Percentiles rank a stretch among this genome's conserved stretches.
Conservation (phyloP, 306 rosid species). For the Fragaria iinumae region DNA sequence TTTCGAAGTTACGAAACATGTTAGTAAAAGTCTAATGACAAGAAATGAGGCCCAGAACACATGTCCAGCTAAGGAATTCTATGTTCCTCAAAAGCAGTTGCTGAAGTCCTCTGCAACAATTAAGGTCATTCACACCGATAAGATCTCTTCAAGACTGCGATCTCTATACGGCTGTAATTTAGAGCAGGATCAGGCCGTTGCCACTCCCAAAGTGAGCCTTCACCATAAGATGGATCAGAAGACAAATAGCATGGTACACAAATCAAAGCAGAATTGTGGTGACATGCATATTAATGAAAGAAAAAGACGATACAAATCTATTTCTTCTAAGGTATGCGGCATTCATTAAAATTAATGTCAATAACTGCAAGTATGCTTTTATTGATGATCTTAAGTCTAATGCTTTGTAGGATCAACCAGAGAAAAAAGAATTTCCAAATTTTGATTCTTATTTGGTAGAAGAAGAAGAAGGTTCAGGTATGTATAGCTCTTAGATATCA, state of each 20-base stretch:
- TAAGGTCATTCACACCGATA: slow-evolving; percentile 20
- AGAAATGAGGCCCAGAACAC: background rate
- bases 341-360: background rate
- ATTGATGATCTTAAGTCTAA: background rate
- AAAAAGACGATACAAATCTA: slow-evolving; percentile 12
- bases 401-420: slow-evolving; percentile 40
- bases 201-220: slow-evolving; percentile 18
- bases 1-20: background rate
- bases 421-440: slow-evolving; percentile 49
- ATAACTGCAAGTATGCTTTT: background rate
- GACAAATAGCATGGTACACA: slow-evolving; percentile 17
- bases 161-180: background rate
- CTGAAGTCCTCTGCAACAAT: slow-evolving; percentile 13
- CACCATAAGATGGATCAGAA: slow-evolving; percentile 10
- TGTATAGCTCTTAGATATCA: background rate
- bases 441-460: slow-evolving; percentile 48
- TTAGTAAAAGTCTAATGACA: slow-evolving; percentile 5
- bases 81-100: slow-evolving; percentile 24
- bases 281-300: slow-evolving; percentile 24
- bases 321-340: slow-evolving; percentile 31
- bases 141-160: slow-evolving; percentile 12
- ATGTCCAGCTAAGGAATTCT: slow-evolving; percentile 8
- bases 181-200: slow-evolving; percentile 15
- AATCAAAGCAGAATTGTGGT: slow-evolving; percentile 22
- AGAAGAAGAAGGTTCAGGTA: slow-evolving; percentile 88